Conservation (phyloP, 2,329 filamentous ascomycete species). For the Penicillium decumbens region DNA sequence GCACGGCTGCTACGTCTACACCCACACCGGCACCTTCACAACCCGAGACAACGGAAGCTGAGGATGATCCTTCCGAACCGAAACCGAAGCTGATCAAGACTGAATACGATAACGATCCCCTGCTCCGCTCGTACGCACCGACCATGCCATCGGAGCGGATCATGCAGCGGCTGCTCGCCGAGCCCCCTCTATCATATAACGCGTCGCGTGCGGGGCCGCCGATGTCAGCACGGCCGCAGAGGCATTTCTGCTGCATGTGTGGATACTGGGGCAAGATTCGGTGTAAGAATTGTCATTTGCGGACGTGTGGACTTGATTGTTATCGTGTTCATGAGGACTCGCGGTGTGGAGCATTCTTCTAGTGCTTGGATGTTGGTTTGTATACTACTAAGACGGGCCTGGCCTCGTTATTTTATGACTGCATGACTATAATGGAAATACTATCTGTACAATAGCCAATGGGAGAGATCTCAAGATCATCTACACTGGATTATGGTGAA, state of each 20-base stretch:
- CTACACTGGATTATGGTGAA: background rate
- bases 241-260: constrained; percentile 47
- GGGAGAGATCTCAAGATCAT: background rate
- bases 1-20: constrained; percentile 12
- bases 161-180: constrained; percentile 44
- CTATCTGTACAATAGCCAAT: constrained; percentile 13
- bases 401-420: constrained; percentile 11
- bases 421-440: constrained; percentile 16
- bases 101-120: constrained; percentile 39
- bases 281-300: constrained; percentile 45
- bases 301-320: constrained; percentile 47
- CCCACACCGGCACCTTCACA: constrained; percentile 7
- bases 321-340: constrained; percentile 48
- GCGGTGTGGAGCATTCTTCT: constrained; percentile 43
- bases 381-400: constrained; percentile 8
- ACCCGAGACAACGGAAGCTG: constrained; percentile 11
- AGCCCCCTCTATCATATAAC: constrained; percentile 47
- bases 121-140: constrained; percentile 42
- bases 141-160: constrained; percentile 43
- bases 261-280: constrained; percentile 50
- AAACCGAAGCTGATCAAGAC: constrained; percentile 31
- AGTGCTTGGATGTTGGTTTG: background rate
- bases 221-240: constrained; percentile 29
- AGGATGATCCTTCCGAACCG: constrained; percentile 10
- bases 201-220: constrained; percentile 41